These are phyloP conservation scores for Pyrenopolyporus hunteri DNA, from an alignment of 495 filamentous ascomycete species.

Conservation along the genomic window DNA sequence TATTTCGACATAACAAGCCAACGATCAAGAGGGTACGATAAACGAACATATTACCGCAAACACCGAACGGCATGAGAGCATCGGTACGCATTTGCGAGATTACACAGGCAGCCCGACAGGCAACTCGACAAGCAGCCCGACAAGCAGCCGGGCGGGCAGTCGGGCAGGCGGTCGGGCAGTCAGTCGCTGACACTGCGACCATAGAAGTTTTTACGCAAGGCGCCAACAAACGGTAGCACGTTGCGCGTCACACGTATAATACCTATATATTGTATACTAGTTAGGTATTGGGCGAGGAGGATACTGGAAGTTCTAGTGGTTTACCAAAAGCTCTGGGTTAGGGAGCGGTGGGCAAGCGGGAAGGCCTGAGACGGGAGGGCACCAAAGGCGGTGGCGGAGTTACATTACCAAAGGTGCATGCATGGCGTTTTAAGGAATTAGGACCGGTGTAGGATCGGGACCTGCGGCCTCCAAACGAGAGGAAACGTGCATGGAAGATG, in stretches of 20 bases:
- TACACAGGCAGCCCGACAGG: constrained; percentile 7
- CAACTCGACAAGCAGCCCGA: no score
- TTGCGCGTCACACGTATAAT: constrained; percentile 31
- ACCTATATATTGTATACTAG: constrained; percentile 45
- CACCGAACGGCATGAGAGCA: constrained; percentile 8
- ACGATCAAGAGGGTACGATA: constrained; percentile 1
- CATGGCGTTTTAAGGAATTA: constrained; percentile 42
- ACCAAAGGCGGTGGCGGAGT: constrained; percentile 25
- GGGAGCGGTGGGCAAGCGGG: constrained; percentile 7
- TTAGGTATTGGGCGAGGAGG: constrained; percentile 6
- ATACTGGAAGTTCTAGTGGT: constrained; percentile 2
- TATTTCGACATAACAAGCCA: neutral
- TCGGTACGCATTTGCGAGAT: constrained; percentile 11
- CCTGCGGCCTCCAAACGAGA: constrained; percentile 23
- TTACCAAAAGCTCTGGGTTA: constrained; percentile 10
- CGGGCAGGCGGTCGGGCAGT: neutral
- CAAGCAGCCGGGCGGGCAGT: no score
- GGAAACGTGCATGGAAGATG: constrained; percentile 22
- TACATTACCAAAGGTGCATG: constrained; percentile 40
- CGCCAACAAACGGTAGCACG: constrained; percentile 7
- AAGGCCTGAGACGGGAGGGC: constrained; percentile 1
- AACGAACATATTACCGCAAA: constrained; percentile 1
- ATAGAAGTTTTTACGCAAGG: constrained; percentile 6
- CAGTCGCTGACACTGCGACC: constrained; percentile 5
- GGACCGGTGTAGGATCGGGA: constrained; percentile 26